These are phyloP conservation scores for Xenosphaeropsis pyriputrescens DNA, from an alignment of 2,329 filamentous ascomycete genomes.

Conservation along the genomic window DNA sequence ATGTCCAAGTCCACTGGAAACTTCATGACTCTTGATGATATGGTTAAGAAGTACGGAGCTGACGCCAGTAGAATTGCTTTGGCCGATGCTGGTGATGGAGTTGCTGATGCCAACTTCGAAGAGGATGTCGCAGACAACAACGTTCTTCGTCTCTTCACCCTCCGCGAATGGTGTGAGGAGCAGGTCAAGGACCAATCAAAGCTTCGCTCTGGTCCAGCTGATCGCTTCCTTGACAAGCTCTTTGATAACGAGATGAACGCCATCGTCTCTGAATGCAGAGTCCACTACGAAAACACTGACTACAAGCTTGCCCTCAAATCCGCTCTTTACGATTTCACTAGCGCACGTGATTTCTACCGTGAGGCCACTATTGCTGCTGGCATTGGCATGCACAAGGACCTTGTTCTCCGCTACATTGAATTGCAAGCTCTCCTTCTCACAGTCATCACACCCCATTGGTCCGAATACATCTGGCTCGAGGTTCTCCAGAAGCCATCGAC, in stretches of 20 bases:
- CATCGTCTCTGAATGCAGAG: conserved; percentile 62
- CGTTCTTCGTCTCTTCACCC: conserved; percentile 68
- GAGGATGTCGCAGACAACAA: conserved; percentile 87
- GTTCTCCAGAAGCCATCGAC: conserved; percentile 63
- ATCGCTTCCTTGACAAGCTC: conserved; percentile 71
- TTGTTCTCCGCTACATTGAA: conserved; percentile 70
- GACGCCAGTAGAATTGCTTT: conserved; percentile 85
- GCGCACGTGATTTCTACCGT: conserved; percentile 79
- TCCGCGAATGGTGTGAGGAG: conserved; percentile 89
- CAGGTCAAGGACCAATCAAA: conserved; percentile 53
- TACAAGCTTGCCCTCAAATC: conserved; percentile 82
- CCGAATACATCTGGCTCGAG: conserved; percentile 89
- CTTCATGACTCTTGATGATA: conserved; percentile 80
- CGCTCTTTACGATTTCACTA: conserved; percentile 81
- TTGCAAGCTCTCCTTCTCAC: conserved; percentile 72
- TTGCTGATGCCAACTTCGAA: conserved; percentile 94
- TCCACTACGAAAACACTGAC: conserved; percentile 66
- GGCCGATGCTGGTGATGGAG: conserved; percentile 86
- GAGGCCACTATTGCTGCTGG: conserved; percentile 64
- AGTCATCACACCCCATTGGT: conserved; percentile 83
- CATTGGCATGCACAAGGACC: conserved; percentile 73
- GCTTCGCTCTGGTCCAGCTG: conserved; percentile 62
- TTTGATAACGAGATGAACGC: conserved; percentile 90
- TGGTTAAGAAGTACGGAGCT: conserved; percentile 84
- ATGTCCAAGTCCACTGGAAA: conserved; percentile 98